Conservation (phyloP, 148 eudicot species). For the Heliamphora exappendiculata region DNA sequence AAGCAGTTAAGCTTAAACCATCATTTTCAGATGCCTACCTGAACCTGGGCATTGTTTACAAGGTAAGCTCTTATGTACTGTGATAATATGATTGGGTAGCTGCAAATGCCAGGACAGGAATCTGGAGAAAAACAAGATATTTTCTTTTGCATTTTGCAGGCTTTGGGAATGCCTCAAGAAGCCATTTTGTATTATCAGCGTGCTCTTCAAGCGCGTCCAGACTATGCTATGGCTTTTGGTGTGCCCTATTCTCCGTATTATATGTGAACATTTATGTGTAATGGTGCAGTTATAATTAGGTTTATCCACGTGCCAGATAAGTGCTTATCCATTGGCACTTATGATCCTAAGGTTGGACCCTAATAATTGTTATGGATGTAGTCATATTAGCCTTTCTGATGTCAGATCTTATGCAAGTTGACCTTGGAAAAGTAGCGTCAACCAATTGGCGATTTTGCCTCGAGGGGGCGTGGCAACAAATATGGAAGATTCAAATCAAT, state of each 20-base stretch:
- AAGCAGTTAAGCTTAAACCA: constrained; percentile 85
- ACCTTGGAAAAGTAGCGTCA: not conserved
- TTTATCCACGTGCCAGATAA: not conserved
- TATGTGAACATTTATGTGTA: not conserved
- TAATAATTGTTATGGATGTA: not conserved
- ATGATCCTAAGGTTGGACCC: not conserved
- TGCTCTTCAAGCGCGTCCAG: constrained; percentile 79
- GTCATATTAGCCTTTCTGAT: not conserved
- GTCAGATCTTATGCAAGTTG: not conserved
- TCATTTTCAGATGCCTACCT: constrained; percentile 74
- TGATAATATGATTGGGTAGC: constrained; percentile 17
- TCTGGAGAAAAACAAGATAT: constrained; percentile 12
- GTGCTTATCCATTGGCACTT: not conserved
- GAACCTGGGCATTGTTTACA: constrained; percentile 84
- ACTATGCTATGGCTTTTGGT: constrained; percentile 84
- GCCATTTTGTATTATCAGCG: constrained; percentile 82
- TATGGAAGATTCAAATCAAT: not conserved
- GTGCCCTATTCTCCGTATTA: constrained; percentile 19
- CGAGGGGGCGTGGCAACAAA: too few species aligned
- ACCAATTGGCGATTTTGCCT: too few species aligned
- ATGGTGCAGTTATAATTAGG: not conserved
- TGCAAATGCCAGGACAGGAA: constrained; percentile 16
- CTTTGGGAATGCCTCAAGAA: constrained; percentile 88
- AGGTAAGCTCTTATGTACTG: constrained; percentile 44
- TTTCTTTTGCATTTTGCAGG: constrained; percentile 43